phyloP scores from a whole-genome alignment of 2,329 filamentous ascomycete species.

The Ophiognomonia clavigignenti-juglandacearum region DNA sequence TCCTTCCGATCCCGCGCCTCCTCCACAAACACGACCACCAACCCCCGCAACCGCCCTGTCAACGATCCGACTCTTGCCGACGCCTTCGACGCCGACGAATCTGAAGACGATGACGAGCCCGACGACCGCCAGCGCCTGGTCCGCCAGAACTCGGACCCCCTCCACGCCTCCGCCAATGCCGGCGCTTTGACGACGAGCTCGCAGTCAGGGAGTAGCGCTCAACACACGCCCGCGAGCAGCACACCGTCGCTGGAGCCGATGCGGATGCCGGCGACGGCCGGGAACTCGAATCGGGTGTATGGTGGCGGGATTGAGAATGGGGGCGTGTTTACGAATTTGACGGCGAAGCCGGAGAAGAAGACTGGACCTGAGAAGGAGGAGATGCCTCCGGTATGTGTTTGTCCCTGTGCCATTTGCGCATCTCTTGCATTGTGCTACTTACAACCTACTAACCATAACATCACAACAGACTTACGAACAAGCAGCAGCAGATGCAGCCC shows the following conservation, averaged over 20 bases:
- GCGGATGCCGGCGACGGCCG: constrained; percentile 3
- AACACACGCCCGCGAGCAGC: constrained; percentile 9
- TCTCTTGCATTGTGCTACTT: too few relatives aligned
- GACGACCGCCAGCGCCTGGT: constrained; percentile 87
- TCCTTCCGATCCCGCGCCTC: constrained; percentile 86
- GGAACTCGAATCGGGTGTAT: constrained; percentile 39
- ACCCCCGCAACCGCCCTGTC: constrained; percentile 33
- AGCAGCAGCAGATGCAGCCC: constrained; percentile 91
- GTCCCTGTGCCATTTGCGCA: too few relatives aligned
- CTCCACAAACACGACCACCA: constrained; percentile 57
- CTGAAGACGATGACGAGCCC: constrained; percentile 67
- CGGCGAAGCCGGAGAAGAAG: constrained; percentile 73
- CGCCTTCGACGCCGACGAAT: constrained; percentile 81
- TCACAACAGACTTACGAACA: constrained; percentile 97
- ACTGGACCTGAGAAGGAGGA: constrained; percentile 80
- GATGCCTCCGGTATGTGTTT: constrained; percentile 74
- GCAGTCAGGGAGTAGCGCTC: constrained; percentile 20
- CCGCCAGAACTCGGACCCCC: constrained; percentile 45
- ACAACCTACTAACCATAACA: too few relatives aligned
- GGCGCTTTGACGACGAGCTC: constrained; percentile 1
- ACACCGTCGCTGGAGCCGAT: constrained; percentile 18
- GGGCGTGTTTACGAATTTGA: constrained; percentile 93
- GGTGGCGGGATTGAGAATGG: constrained; percentile 78
- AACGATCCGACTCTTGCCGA: constrained; percentile 78
- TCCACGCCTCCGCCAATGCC: too few relatives aligned